Evolutionary conservation across 352 stramenopile species (phyloP), one percentile per base, ranked within the genome.

Genomic region (Pythium graminicola): DNA sequence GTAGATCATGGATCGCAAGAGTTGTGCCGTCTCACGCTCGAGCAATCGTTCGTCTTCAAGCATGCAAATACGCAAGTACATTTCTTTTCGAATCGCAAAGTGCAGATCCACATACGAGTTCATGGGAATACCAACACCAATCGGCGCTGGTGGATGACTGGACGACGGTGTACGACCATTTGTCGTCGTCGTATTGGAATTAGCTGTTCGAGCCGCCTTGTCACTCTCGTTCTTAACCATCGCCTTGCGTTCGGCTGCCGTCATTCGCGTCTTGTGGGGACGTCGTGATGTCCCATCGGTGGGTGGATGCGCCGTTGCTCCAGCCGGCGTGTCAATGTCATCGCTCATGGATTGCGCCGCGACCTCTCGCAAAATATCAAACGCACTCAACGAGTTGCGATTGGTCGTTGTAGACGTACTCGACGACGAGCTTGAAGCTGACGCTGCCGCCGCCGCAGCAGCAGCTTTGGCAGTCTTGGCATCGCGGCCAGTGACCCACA

Each of bases 1-100:
- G 48, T 89, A 89, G 53, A 89, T 91, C 41, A 89, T 70, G 41
- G 76, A 72, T 14, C 80, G 78, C 45, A 93, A 62, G 51, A 87
- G 39, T 59, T 88, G 78, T 14, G 82, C 82, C 17, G 73, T 77
- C 42, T 93, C 82, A 14, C 72, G 69, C 28, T 74, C 72, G 19
- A 93, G 32, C 50, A 85, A 72, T 1, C 78, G 73, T 24, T 88
- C 74, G 31, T 93, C 81, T 52, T 93, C 82, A 22, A 93, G 60
- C 27, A 70, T 59, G 42, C 82, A 93, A 54, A 93, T 88, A 19
- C 75, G 70, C 46, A 90, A 46, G 42, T 93, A 93, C 82, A 93
- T 93, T 52, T 93, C 82, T 64, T 91, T 89, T 28, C 82, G 80
- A 46, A 91, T 88, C 50, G 65, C 81, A 52, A 91, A 93, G 54